Evolutionary conservation across 176 grass and related monocot species (phyloP).

Genomic region (Oryza meridionalis): DNA sequence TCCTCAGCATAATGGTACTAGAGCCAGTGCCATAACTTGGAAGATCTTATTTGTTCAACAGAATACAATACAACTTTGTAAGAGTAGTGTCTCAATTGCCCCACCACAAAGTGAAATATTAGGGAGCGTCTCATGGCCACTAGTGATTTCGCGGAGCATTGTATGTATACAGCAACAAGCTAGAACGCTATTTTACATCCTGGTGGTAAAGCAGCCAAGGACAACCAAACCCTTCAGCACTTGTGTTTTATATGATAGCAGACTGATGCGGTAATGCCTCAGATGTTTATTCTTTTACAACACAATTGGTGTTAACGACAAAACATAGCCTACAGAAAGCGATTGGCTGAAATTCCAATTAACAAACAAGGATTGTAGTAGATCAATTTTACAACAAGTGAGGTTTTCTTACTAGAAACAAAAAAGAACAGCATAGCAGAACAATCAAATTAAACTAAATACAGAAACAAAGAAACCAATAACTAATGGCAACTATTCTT

Average conservation of each 20-base stretch:
- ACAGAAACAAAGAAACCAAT: conserved; percentile 16
- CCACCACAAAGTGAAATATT: conserved; percentile 19
- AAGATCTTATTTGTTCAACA: conserved; percentile 2
- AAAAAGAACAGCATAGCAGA: not conserved
- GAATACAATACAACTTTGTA: not conserved
- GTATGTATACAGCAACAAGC: conserved; percentile 17
- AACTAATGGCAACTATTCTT: conserved; percentile 6
- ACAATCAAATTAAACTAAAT: conserved; percentile 2
- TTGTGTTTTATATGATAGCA: conserved; percentile 19
- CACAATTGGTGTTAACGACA: not conserved
- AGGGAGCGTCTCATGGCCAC: conserved; percentile 22
- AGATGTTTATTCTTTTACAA: not conserved
- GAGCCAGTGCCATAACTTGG: conserved; percentile 1
- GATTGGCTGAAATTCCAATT: not conserved
- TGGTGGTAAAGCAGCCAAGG: not conserved
- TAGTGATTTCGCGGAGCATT: conserved; percentile 2
- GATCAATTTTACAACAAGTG: not conserved
- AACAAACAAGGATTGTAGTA: not conserved
- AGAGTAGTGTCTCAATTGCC: not conserved
- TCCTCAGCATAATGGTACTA: not conserved
- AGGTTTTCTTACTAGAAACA: not conserved
- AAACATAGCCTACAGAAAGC: not conserved
- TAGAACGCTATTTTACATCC: not conserved
- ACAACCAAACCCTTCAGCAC: not conserved
- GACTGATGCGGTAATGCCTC: not conserved